Base-by-base conservation (phyloP, 2,329 filamentous ascomycete genomes). In the Coccinonectria pachysandricola region DNA sequence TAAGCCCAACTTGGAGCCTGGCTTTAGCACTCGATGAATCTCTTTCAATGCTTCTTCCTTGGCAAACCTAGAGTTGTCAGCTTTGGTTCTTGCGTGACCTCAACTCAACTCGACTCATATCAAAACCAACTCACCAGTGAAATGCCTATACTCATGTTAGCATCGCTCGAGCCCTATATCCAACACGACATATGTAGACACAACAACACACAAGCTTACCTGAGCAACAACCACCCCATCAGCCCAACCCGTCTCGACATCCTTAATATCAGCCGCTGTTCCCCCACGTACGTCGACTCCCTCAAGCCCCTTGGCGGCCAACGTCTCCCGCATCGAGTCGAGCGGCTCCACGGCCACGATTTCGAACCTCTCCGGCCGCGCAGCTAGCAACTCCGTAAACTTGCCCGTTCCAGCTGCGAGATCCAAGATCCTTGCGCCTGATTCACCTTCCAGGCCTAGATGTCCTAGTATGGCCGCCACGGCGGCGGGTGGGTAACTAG, bases 351-450 rank as follows among this genome's bases (percentile, higher is more conserved):
- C 58, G 23, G 75, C 68, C 23, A 75, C 43, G 35, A 85, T 59
- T 21, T 69, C 46, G 51, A 68, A 82, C 6, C 54, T 46, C 50
- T 83, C 79, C 1, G 63, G 56, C 15, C 76, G 58, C 9, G 50
- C 56, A 6, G 71, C 68, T 17, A 85, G 59, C 11, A 65, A 41
- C 48, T 77, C 71, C 0, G 78, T 82, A 43, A 82, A 75, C 44
- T 81, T 81, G 14, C 79, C 79, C 1, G 77, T 81, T 1, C 78
- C 77, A 3, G 75, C 73, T 2, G 68, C 78, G 11, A 83, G 57
- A 46, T 83, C 78, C 13, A 81, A 49, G 20, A 82, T 53, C 22
- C 53, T 62, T 9, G 65, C 65, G 23, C 58, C 54, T 6, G 52
- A 26, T 11, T 59, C 43, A 14, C 58, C 61, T 15, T 59, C 53